Conservation (phyloP, 148 eudicot species). For the Persicaria maculosa region DNA sequence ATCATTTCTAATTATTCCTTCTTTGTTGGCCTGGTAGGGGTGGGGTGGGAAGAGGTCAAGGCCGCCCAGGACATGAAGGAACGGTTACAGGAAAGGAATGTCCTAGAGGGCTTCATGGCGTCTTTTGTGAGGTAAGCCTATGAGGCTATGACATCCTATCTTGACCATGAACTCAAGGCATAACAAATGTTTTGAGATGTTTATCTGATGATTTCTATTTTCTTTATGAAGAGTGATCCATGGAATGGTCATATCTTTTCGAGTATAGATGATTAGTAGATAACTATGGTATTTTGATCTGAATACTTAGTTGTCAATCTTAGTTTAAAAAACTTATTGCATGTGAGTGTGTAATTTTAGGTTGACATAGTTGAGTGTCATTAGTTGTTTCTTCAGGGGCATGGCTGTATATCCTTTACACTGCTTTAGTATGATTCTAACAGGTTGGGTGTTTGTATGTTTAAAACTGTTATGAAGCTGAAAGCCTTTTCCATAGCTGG, state of each 20-base stretch:
- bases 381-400: not conserved
- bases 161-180: not conserved
- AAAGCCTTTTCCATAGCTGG: not conserved
- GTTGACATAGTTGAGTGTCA: not conserved
- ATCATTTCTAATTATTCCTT: not conserved
- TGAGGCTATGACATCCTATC: not conserved
- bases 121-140: slow-evolving; percentile 69
- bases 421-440: not conserved
- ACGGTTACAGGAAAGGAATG: slow-evolving; percentile 83
- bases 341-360: not conserved
- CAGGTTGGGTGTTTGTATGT: not conserved
- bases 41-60: slow-evolving; percentile 66
- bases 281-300: not conserved
- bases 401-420: not conserved
- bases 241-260: not conserved
- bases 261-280: not conserved
- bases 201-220: not conserved
- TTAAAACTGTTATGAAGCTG: not conserved
- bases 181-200: not conserved
- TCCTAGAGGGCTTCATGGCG: slow-evolving; percentile 86
- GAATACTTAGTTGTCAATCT: not conserved
- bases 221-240: not conserved
- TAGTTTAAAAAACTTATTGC: not conserved
- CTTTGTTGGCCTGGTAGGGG: slow-evolving; percentile 42
- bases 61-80: slow-evolving; percentile 77